Evolutionary conservation across 2,329 filamentous ascomycete species (phyloP).

Genomic region (Metarhizium robertsii): DNA sequence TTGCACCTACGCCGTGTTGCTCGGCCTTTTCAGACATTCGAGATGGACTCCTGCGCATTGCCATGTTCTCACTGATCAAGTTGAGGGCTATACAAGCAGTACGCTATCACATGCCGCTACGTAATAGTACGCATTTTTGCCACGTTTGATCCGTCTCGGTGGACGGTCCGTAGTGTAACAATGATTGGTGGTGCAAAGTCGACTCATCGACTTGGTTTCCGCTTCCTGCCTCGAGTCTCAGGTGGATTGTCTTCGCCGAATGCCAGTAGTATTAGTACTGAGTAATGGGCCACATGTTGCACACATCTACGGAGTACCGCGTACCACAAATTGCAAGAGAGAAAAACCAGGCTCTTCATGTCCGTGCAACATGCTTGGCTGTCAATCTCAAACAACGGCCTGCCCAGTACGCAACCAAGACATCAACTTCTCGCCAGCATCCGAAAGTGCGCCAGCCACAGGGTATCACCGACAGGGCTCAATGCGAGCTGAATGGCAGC

Average conservation of each 20-base stretch:
- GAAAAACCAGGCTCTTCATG: too few relatives aligned
- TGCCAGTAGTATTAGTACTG: too few relatives aligned
- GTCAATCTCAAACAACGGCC: too few relatives aligned
- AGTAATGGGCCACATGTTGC: too few relatives aligned
- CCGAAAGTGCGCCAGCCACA: neutral
- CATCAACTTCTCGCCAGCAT: neutral
- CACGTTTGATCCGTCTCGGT: neutral
- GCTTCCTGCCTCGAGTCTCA: too few relatives aligned
- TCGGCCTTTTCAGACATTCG: neutral
- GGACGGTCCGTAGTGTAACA: neutral
- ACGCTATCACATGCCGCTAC: neutral
- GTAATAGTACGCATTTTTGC: neutral
- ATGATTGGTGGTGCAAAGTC: neutral
- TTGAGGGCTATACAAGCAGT: neutral
- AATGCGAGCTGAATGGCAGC: neutral
- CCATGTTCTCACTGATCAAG: neutral
- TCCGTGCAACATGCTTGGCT: neutral
- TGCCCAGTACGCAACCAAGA: too few relatives aligned
- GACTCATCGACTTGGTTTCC: neutral
- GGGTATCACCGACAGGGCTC: neutral
- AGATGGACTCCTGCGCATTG: neutral
- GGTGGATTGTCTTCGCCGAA: too few relatives aligned
- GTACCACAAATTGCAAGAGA: too few relatives aligned
- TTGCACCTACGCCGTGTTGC: neutral
- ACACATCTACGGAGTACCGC: too few relatives aligned